These are phyloP conservation scores for Uncinocarpus reesii DNA, from an alignment of 2,329 filamentous ascomycete species.

Conservation along the genomic window DNA sequence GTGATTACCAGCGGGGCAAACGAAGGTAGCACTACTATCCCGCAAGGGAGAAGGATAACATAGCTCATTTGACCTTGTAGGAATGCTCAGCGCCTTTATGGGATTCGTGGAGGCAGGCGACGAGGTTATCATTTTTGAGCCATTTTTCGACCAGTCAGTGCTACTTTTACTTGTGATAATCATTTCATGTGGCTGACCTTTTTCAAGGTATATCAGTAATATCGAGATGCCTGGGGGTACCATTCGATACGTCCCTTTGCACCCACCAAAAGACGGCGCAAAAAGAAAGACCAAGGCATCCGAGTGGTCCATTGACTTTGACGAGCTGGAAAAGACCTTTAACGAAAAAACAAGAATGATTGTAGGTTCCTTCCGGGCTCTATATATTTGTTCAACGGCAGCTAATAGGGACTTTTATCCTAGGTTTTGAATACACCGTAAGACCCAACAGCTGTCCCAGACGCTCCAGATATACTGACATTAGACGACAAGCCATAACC, in stretches of 20 bases:
- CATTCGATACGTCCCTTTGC: conserved; percentile 89
- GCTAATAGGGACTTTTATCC: not conserved
- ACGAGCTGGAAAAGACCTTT: conserved; percentile 68
- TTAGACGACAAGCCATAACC: conserved; percentile 56
- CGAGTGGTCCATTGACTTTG: conserved; percentile 81
- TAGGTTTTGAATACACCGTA: conserved; percentile 44
- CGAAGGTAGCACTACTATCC: conserved; percentile 29
- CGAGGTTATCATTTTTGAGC: conserved; percentile 96
- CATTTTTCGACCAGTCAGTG: conserved; percentile 86
- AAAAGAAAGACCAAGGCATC: conserved; percentile 70
- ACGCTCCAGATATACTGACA: not conserved
- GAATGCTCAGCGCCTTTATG: conserved; percentile 97
- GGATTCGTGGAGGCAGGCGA: conserved; percentile 88
- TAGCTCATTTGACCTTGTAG: conserved; percentile 26
- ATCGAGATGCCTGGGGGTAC: conserved; percentile 97
- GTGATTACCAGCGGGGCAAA: conserved; percentile 70
- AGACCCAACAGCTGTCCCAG: conserved; percentile 16
- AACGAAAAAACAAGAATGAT: conserved; percentile 91
- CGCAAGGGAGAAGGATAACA: not conserved
- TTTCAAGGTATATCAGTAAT: conserved; percentile 75
- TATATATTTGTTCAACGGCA: conserved; percentile 11
- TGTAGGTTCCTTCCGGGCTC: conserved; percentile 43
- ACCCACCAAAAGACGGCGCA: conserved; percentile 72
- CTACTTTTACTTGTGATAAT: conserved; percentile 27
- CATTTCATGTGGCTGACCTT: conserved; percentile 9